These are phyloP conservation scores for Neurospora tetrasperma DNA, from an alignment of 495 filamentous ascomycete genomes.

Conservation along the genomic window DNA sequence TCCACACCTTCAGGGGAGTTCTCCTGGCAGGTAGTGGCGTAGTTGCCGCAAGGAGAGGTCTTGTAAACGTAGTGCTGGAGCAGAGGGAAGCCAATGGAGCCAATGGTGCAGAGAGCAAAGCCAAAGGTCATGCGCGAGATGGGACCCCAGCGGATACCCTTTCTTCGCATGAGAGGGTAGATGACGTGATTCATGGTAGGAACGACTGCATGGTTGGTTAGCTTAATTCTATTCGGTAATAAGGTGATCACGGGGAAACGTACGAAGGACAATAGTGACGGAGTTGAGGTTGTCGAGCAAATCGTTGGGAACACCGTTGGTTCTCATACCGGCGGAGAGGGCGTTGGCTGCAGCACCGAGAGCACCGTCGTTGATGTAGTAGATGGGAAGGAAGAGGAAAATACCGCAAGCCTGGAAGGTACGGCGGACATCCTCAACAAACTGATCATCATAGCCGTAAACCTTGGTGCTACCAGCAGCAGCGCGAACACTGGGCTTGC, in stretches of 20 bases:
- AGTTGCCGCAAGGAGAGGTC: conserved; percentile 35
- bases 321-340: conserved; percentile 51
- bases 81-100: conserved; percentile 52
- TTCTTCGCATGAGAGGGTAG: conserved; percentile 55
- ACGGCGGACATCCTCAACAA: conserved; percentile 41
- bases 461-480: conserved; percentile 34
- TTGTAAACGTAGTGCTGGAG: conserved; percentile 66
- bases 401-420: conserved; percentile 43
- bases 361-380: conserved; percentile 45
- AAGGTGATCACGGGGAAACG: neutral
- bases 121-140: conserved; percentile 66
- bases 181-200: conserved; percentile 57
- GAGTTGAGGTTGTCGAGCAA: conserved; percentile 64
- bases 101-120: conserved; percentile 53
- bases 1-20: conserved; percentile 26
- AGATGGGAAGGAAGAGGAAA: conserved; percentile 51
- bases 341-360: conserved; percentile 37
- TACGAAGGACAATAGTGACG: conserved; percentile 54
- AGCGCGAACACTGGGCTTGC: conserved; percentile 44
- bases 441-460: conserved; percentile 36
- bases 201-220: conserved; percentile 37
- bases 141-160: conserved; percentile 53
- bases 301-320: conserved; percentile 59
- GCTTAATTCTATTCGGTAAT: neutral
- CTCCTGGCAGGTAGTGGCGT: conserved; percentile 32